Conservation (phyloP, 495 filamentous ascomycete genomes). For the Margaritispora aquatica region DNA sequence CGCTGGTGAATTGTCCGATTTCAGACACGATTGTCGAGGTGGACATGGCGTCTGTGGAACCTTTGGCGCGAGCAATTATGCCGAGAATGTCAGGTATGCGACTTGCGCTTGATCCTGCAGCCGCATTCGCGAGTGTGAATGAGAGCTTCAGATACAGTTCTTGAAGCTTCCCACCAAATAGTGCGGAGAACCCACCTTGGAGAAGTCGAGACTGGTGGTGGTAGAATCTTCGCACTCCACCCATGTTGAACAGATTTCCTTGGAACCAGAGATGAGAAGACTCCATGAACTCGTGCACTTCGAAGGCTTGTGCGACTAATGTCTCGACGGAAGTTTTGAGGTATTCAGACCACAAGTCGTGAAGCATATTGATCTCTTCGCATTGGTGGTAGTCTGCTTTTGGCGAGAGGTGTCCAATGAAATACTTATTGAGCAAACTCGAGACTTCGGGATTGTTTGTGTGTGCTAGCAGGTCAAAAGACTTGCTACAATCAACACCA, state of each 20-base stretch:
- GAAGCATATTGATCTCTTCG: conserved; percentile 21
- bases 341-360: conserved; percentile 28
- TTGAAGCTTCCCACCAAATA: conserved; percentile 28
- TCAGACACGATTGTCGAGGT: conserved; percentile 27
- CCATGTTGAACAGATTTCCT: conserved; percentile 28
- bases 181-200: conserved; percentile 28
- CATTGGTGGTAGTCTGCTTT: conserved; percentile 28
- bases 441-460: conserved; percentile 31
- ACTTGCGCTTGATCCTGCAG: conserved; percentile 21
- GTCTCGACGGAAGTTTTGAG: conserved; percentile 27
- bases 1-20: conserved; percentile 28
- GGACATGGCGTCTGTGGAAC: conserved; percentile 20
- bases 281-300: conserved; percentile 27
- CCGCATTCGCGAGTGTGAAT: conserved; percentile 24
- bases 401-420: conserved; percentile 26
- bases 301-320: conserved; percentile 26
- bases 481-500: conserved; percentile 29
- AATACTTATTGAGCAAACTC: conserved; percentile 28
- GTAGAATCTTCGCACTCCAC: conserved; percentile 30
- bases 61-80: conserved; percentile 26
- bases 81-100: conserved; percentile 29
- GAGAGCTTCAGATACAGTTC: conserved; percentile 31
- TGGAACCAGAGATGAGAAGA: conserved; percentile 28
- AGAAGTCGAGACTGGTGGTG: conserved; percentile 30
- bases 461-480: conserved; percentile 30